Conservation (phyloP, 306 rosid species). For the Vicia sativa region DNA sequence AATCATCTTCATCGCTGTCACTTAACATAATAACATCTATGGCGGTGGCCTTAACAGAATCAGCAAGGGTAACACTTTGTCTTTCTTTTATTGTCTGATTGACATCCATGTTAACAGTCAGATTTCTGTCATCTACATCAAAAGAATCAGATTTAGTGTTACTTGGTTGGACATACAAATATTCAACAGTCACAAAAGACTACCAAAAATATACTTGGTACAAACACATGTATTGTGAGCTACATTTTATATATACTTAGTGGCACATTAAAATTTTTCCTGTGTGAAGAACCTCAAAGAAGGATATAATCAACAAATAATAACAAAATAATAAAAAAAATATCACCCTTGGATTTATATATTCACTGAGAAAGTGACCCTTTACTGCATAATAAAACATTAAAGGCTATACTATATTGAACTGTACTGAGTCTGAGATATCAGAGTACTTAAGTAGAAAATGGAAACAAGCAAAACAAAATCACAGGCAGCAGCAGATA, state of each 20-base stretch:
- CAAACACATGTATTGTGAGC: conserved; percentile 10
- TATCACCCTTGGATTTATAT: conserved; percentile 9
- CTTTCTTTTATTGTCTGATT: conserved; percentile 31
- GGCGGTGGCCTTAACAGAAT: conserved; percentile 26
- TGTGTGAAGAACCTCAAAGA: conserved; percentile 9
- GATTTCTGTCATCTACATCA: conserved; percentile 21
- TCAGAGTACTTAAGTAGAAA: conserved; percentile 7
- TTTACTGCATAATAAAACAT: background rate
- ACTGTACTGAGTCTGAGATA: background rate
- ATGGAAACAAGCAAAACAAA: background rate
- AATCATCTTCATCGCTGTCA: conserved; percentile 40
- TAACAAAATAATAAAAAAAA: conserved; percentile 14
- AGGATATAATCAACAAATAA: background rate
- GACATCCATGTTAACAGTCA: conserved; percentile 8
- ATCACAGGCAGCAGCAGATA: background rate
- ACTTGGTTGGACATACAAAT: conserved; percentile 5
- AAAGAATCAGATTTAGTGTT: conserved; percentile 21
- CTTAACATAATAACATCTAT: conserved; percentile 43
- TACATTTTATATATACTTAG: conserved; percentile 19
- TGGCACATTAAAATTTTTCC: background rate
- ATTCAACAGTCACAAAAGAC: conserved; percentile 31
- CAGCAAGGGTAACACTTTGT: conserved; percentile 27
- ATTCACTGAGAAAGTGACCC: conserved; percentile 2
- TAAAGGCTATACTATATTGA: background rate
- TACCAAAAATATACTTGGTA: no score